Evolutionary conservation across 2,329 filamentous ascomycete species (phyloP), one percentile per base, ranked within the genome.

Genomic region (Cyphellophora europaea): DNA sequence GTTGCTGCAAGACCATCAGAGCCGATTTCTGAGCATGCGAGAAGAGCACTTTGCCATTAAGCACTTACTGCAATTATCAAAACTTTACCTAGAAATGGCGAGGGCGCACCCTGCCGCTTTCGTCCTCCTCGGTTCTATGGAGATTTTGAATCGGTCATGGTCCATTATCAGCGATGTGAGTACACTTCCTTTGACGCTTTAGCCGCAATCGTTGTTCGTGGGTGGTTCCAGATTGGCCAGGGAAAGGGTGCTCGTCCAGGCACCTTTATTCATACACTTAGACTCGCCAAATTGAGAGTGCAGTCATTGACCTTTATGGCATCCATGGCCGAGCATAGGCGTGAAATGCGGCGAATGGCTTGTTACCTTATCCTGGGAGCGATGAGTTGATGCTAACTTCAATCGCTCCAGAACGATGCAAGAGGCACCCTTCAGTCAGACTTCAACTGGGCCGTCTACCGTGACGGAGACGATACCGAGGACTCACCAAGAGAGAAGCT

Each of bases 41-140:
- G 69, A 75, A 32, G 15, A 72, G 74, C 72, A 71, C 21, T 53
- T 81, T 15, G 64, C 93, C n/a, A 82, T 83, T 45, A 93, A 87
- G 53, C 88, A 95, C 53, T 66, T 94, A 2, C 62, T 95, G 27
- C 88, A 96, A 53, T 79, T 96, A 32, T 79, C 88, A 3, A 98
- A 96, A 58, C 66, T 98, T 3, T 91, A 96, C 54, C 70, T 93
- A 25, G 79, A 86, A 37, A 89, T 96, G 79, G 77, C 85, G 1
- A 75, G 76, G 32, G 63, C 69, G 4, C 87, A 94, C 54, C 78
- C 88, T 1, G 79, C 82, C 3, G 83, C 86, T 36, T 96, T 95
- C 57, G 78, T 80, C 1, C 67, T 85, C 10, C 70, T 98, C 5
- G 79, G 84, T 50, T 87, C 85, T 2, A 63, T 93, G 11, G 68